Evolutionary conservation across 306 rosid genomes (phyloP), one percentile per base, ranked within the genome.

Genomic region (Echinosophora koreensis): DNA sequence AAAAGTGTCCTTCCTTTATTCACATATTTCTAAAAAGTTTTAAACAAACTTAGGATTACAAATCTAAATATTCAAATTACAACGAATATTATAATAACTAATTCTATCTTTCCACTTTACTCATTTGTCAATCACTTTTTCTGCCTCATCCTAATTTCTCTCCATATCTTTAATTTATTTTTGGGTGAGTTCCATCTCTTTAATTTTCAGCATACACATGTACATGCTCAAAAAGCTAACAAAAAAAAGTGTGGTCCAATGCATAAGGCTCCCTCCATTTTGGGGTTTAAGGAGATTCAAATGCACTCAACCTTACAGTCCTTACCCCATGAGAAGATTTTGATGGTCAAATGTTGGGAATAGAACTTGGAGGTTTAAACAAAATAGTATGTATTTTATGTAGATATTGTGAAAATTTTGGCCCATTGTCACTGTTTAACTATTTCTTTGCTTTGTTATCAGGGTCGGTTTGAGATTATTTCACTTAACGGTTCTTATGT

Each of bases 401-500:
- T 64, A 39, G 52, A 38, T 69, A 13, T 9, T 42, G 11, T 70
- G 66, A 74, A 75, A 58, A 69, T 15, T 5, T 50, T 66, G 59
- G 54, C 30, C 65, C 50, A 13, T 66, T 59, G 8, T 72, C 41
- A 6, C 68, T 42, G 54, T 35, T 47, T 73, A 52, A 84, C 57
- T 74, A 50, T 66, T 68, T 63, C 79, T 51, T 47, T 86, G 68
- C 81, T 71, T 73, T 41, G 67, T 76, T 59, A 65, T 70, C 81
- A 96, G 99, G 99, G 99, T 68, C 92, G 90, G 49, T 96, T 96
- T 80, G 98, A 93, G 81, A 93, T 96, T 76, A 84, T 96, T 83
- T 92, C 99, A 51, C 85, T 93, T 32, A 87, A 94, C 16, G 99
- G 99, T 61, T 96, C 99, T 59, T 96, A 91, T 69, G 85, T 96